These are phyloP conservation scores for Ophiostoma tasmaniense DNA, from an alignment of 2,329 filamentous ascomycete species.

Conservation along the genomic window DNA sequence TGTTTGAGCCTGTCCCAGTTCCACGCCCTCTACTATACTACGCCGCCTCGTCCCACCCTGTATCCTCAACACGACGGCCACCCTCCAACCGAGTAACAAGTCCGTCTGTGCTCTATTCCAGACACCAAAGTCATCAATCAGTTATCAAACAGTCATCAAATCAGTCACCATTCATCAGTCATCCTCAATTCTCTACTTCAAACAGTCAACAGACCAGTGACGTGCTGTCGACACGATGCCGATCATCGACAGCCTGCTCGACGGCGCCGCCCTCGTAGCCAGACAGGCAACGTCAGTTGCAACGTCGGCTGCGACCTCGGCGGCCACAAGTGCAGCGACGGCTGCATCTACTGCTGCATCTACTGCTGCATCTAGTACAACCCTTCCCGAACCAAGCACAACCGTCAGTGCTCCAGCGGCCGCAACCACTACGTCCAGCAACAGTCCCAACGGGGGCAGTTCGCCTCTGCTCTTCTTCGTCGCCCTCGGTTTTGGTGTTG, in stretches of 20 bases:
- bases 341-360: not conserved
- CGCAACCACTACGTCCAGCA: not conserved
- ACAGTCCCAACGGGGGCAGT: constrained; percentile 24
- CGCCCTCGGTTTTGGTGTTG: constrained; percentile 85
- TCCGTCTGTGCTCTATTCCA: no score
- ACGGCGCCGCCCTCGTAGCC: constrained; percentile 24
- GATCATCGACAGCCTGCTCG: constrained; percentile 23
- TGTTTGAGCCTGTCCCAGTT: not conserved
- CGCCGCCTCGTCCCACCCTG: not conserved
- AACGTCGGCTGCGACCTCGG: constrained; percentile 4
- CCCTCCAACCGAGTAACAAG: not conserved
- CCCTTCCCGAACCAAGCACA: not conserved
- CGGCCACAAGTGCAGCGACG: not conserved
- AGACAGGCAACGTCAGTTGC: constrained; percentile 23
- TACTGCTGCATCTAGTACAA: not conserved
- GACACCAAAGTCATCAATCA: no score
- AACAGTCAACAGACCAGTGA: no score
- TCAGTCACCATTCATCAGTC: no score
- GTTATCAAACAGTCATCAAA: no score
- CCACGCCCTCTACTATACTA: not conserved
- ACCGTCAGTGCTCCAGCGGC: not conserved
- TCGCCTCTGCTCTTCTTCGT: constrained; percentile 35
- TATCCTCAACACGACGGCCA: not conserved
- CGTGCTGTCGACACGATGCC: constrained; percentile 23
- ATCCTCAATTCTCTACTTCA: no score